phyloP scores from a whole-genome alignment of 1,284 basidiomycete species.

The Inonotus hispidus region DNA sequence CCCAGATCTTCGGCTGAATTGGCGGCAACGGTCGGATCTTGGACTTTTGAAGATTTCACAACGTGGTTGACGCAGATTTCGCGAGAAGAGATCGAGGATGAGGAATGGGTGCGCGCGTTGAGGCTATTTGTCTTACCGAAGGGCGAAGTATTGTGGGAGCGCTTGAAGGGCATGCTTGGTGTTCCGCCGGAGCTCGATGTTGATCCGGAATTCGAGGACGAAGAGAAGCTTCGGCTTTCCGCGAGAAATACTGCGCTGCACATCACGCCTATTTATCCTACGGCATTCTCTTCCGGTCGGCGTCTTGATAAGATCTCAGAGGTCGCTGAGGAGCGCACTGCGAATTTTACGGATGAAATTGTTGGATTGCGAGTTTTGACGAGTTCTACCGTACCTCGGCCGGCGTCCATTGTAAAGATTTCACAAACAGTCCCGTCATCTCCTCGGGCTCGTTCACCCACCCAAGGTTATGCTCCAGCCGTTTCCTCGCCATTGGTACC shows the following conservation, averaged over 20 bases:
- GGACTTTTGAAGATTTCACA: conserved; percentile 54
- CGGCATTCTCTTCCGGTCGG: background rate
- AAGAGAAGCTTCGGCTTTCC: background rate
- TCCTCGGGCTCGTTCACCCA: background rate
- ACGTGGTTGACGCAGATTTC: conserved; percentile 56
- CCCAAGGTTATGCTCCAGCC: conserved; percentile 8
- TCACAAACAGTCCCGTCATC: background rate
- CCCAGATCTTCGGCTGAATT: conserved; percentile 22
- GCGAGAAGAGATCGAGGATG: conserved; percentile 53
- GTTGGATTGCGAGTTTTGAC: conserved; percentile 15
- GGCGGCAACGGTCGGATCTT: conserved; percentile 37
- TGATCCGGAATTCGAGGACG: conserved; percentile 25
- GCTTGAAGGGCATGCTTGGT: conserved; percentile 72
- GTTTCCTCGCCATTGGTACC: conserved; percentile 14
- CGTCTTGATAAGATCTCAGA: conserved; percentile 11
- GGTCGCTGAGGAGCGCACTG: background rate
- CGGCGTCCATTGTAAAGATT: background rate
- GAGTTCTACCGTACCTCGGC: background rate
- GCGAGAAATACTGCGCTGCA: background rate
- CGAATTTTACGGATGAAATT: background rate
- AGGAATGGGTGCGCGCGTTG: conserved; percentile 55
- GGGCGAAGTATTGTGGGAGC: conserved; percentile 78
- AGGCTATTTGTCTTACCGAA: conserved; percentile 63
- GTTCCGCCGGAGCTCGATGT: conserved; percentile 71
- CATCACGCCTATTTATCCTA: conserved; percentile 8